Evolutionary conservation across 345 rosid genomes (phyloP), one percentile per base, ranked within the genome.

Genomic region (Gossypium bickii): DNA sequence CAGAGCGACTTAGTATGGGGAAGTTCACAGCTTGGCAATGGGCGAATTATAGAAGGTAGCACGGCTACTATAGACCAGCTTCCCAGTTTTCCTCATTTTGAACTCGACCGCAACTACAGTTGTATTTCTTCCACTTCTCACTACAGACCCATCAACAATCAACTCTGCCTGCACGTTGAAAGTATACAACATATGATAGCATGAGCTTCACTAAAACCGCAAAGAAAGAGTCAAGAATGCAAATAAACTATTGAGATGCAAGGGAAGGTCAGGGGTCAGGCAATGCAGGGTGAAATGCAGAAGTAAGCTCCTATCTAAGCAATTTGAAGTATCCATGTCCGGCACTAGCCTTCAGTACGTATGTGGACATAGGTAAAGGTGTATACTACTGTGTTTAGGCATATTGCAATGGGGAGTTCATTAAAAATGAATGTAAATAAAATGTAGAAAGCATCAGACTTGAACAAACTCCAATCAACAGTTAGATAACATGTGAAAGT

Each of bases 41-140:
- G 86, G 83, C 49, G 81, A 44, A 53, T 84, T 84, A 66, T 82
- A 93, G 70, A 92, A 84, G 53, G 98, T 93, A 67, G 97, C 90
- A 44, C 85, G 89, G 75, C 89, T 77, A 15, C 79, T 68, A 29
- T 76, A 87, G 10, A 82, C 80, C 69, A 90, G 85, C 80, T 87
- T 86, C 74, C 71, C 82, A 11, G 89, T 77, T 48, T 85, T 73
- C 76, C 82, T 87, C 78, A 87, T 79, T 78, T 82, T 92, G 77
- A 88, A 89, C 45, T 85, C 90, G 48, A 88, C 67, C 8, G 79
- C 78, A 69, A 92, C 88, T 18, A 87, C 83, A 3, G 90, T 87
- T 75, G 92, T 56, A 70, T 90, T 91, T 75, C 89, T 91, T 78
- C 97, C 97, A n/a, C 89, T 86, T 83, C 89, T 86, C 70, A 86